Evolutionary conservation across 257 asterid species (phyloP).

Genomic region (Salvia hispanica): DNA sequence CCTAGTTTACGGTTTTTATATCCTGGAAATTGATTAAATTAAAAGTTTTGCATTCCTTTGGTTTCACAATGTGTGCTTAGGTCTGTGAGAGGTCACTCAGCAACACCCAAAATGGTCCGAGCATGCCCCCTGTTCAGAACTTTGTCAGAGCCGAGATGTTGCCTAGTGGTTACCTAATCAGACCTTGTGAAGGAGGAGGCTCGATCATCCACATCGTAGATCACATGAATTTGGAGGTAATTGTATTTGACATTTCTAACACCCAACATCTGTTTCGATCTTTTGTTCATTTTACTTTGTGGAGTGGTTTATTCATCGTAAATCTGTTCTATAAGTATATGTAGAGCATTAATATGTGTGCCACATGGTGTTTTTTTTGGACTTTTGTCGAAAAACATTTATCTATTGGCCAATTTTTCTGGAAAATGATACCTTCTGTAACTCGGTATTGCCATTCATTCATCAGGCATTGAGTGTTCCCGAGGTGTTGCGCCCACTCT

Average conservation of each 20-base stretch:
- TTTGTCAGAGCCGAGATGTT: slow-evolving; percentile 87
- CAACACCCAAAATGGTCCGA: slow-evolving; percentile 84
- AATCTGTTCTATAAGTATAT: neutral
- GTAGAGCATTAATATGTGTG: neutral
- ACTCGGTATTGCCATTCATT: neutral
- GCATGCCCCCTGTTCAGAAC: slow-evolving; percentile 82
- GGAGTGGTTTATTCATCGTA: neutral
- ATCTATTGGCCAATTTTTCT: neutral
- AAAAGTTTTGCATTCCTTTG: too few relatives aligned
- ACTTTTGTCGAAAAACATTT: neutral
- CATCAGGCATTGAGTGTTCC: slow-evolving; percentile 81
- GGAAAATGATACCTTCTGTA: neutral
- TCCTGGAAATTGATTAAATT: too few relatives aligned
- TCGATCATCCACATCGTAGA: slow-evolving; percentile 88
- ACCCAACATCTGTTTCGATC: too few relatives aligned
- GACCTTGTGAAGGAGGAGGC: slow-evolving; percentile 95
- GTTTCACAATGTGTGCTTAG: too few relatives aligned
- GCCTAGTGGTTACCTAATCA: slow-evolving; percentile 84
- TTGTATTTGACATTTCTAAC: neutral
- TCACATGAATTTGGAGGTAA: slow-evolving; percentile 85
- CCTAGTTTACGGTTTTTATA: too few relatives aligned
- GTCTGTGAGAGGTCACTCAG: slow-evolving; percentile 75
- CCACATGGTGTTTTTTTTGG: neutral
- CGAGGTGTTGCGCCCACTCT: slow-evolving; percentile 87
- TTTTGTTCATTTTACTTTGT: too few relatives aligned